Evolutionary conservation across 2,329 filamentous ascomycete genomes (phyloP).

Genomic region (Fusarium chaquense): DNA sequence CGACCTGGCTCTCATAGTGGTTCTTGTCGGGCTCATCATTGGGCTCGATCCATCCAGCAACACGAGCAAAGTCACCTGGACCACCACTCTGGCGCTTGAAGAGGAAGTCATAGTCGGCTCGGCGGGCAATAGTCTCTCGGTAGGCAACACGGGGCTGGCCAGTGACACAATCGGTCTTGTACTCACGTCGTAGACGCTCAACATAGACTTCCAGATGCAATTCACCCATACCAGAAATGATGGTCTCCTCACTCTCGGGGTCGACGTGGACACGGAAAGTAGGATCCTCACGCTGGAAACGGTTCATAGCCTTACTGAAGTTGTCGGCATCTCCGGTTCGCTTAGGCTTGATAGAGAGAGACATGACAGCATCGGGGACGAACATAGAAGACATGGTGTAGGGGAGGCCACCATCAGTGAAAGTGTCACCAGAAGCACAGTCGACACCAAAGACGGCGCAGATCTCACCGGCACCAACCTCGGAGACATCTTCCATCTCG

Average conservation of each 20-base stretch:
- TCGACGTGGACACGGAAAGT: conserved; percentile 97
- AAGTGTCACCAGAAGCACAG: conserved; percentile 97
- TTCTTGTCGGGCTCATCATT: conserved; percentile 79
- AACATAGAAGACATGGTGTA: conserved; percentile 99
- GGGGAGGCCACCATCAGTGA: conserved; percentile 91
- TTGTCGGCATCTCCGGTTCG: conserved; percentile 89
- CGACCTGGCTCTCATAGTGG: conserved; percentile 86
- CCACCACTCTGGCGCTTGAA: conserved; percentile 96
- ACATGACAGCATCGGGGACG: conserved; percentile 97
- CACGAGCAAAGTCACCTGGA: conserved; percentile 93
- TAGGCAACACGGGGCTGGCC: conserved; percentile 97
- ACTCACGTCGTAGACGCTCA: conserved; percentile 95
- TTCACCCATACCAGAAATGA: conserved; percentile 99
- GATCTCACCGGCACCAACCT: conserved; percentile 96
- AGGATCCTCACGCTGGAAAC: conserved; percentile 97
- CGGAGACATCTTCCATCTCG: conserved; percentile 96
- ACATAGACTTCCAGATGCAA: conserved; percentile 97
- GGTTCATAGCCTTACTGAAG: conserved; percentile 98
- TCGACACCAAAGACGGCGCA: conserved; percentile 98
- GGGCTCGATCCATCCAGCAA: conserved; percentile 92
- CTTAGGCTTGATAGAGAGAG: conserved; percentile 96
- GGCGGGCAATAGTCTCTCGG: conserved; percentile 88
- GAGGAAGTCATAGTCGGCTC: conserved; percentile 88
- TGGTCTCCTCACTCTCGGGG: conserved; percentile 91
- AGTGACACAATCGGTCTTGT: conserved; percentile 95